phyloP scores from a whole-genome alignment of 2,329 filamentous ascomycete species.

The Magnaporthiopsis rhizophila region DNA sequence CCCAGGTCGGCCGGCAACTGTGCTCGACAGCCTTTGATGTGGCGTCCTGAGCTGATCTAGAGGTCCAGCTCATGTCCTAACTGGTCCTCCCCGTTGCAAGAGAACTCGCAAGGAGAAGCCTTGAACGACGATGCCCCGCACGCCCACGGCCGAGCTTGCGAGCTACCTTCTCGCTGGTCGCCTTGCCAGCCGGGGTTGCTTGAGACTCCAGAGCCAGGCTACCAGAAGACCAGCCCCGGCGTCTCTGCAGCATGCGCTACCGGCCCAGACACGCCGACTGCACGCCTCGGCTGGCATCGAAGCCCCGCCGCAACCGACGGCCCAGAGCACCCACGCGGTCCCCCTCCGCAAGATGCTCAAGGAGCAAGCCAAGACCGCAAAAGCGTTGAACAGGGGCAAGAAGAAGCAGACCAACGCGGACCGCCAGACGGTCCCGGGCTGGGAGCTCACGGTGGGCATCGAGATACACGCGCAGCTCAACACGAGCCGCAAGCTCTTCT shows the following conservation, averaged over 20 bases:
- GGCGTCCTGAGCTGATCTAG: not conserved
- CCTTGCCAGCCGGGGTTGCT: constrained; percentile 33
- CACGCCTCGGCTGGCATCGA: not conserved
- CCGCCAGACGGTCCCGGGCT: constrained; percentile 53
- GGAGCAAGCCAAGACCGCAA: constrained; percentile 51
- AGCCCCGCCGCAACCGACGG: not conserved
- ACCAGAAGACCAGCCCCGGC: not conserved
- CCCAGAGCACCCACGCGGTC: constrained; percentile 17
- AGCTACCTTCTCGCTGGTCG: constrained; percentile 41
- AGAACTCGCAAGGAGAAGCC: not conserved
- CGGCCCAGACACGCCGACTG: not conserved
- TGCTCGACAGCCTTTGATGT: too few species aligned
- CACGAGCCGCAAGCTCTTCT: constrained; percentile 84
- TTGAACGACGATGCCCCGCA: constrained; percentile 32
- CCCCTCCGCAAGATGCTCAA: constrained; percentile 67
- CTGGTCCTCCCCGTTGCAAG: not conserved
- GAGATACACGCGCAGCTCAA: constrained; percentile 97
- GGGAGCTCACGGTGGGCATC: constrained; percentile 93
- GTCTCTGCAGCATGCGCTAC: not conserved
- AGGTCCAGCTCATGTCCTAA: not conserved
- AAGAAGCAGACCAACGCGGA: constrained; percentile 37
- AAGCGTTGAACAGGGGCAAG: constrained; percentile 32
- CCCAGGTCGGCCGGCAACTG: not conserved
- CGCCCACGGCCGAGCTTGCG: constrained; percentile 35
- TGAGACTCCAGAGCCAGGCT: constrained; percentile 14